Conservation (phyloP, 257 asterid genomes). For the Rehmannia glutinosa region DNA sequence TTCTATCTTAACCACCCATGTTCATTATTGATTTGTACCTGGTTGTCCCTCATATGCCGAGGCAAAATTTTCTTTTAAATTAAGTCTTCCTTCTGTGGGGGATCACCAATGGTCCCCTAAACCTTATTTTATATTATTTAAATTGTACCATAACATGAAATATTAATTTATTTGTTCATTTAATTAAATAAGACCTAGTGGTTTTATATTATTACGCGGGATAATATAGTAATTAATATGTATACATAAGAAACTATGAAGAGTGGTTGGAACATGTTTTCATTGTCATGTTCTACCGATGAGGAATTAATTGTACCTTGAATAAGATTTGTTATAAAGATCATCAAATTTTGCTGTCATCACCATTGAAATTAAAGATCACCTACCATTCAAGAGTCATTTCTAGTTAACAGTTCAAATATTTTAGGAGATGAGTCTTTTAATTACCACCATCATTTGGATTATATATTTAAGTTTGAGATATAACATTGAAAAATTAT, state of each 20-base stretch:
- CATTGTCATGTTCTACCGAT: constrained; percentile 16
- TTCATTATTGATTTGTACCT: neutral
- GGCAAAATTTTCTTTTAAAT: neutral
- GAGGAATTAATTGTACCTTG: neutral
- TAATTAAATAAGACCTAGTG: neutral
- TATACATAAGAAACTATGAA: neutral
- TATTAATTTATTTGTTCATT: constrained; percentile 8
- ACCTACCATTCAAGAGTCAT: neutral
- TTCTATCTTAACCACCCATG: neutral
- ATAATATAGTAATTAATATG: neutral
- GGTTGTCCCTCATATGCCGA: neutral
- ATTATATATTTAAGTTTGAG: too few relatives aligned
- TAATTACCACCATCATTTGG: too few relatives aligned
- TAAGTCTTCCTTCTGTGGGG: neutral
- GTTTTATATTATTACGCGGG: constrained; percentile 5
- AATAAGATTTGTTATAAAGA: neutral
- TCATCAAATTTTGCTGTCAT: neutral
- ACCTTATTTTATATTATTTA: neutral
- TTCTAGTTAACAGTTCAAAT: too few relatives aligned
- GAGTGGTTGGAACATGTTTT: constrained; percentile 33
- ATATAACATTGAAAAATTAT: too few relatives aligned
- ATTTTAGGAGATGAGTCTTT: neutral
- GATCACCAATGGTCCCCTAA: constrained; percentile 1
- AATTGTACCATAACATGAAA: too few relatives aligned
- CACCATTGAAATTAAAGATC: neutral